Evolutionary conservation across 2,329 filamentous ascomycete species (phyloP).

Genomic region (Domatiomyces catenatus): DNA sequence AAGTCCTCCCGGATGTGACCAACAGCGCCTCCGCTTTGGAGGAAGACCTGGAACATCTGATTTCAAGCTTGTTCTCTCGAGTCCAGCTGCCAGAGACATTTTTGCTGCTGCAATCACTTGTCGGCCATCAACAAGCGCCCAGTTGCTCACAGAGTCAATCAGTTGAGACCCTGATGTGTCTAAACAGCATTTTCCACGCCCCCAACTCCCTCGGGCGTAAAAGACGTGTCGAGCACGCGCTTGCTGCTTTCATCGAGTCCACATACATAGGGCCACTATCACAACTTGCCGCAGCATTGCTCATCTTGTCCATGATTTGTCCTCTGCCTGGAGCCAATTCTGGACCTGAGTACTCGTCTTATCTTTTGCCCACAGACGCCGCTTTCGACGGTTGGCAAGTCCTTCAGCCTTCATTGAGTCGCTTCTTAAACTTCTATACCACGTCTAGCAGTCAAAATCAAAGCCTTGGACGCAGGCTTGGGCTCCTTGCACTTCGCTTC

Average conservation of each 20-base stretch:
- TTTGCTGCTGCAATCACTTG: not conserved
- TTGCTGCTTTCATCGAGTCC: not conserved
- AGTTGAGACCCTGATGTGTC: not conserved
- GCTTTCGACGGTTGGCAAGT: not conserved
- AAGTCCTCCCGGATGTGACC: not conserved
- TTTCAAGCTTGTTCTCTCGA: not conserved
- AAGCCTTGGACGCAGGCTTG: not conserved
- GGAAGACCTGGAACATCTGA: not conserved
- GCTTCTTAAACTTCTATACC: not conserved
- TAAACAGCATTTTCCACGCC: not conserved
- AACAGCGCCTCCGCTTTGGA: not conserved
- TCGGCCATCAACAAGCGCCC: not conserved
- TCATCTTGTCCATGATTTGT: not conserved
- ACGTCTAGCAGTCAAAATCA: not conserved
- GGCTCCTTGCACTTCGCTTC: not conserved
- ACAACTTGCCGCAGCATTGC: not conserved
- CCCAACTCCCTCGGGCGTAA: not conserved
- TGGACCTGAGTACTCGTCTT: not conserved
- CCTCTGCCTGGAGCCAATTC: not conserved
- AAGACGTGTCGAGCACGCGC: not conserved
- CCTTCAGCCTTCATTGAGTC: not conserved
- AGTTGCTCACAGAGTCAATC: not conserved
- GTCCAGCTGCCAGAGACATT: not conserved
- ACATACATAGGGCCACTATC: not conserved
- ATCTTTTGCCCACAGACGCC: not conserved